Percentiles rank a stretch among this genome's conserved stretches.
Evolutionary conservation across 2,329 filamentous ascomycete species (phyloP).

Genomic region (Arthrobotrys sphaeroides): DNA sequence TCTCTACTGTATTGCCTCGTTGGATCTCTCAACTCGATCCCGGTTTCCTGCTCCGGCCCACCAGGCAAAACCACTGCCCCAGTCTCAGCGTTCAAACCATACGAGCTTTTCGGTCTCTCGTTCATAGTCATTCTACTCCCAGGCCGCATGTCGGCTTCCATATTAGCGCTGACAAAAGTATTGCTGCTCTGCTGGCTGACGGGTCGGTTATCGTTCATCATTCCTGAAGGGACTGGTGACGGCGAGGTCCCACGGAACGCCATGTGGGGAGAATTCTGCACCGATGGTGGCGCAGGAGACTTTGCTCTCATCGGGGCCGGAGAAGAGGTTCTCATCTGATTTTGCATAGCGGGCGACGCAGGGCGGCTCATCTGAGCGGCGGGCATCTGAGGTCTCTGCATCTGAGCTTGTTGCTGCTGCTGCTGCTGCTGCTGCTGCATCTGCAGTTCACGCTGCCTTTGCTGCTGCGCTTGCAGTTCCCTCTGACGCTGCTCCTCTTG

Average conservation of each 20-base stretch:
- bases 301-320: constrained; percentile 48
- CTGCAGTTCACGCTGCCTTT: constrained; percentile 36
- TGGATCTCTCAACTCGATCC: constrained; percentile 80
- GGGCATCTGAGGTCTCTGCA: constrained; percentile 50
- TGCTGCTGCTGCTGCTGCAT: no score
- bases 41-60: constrained; percentile 64
- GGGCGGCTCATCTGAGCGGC: constrained; percentile 47
- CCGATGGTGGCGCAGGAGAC: constrained; percentile 23
- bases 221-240: constrained; percentile 33
- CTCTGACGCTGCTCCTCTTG: constrained; percentile 50
- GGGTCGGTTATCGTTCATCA: constrained; percentile 51
- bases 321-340: constrained; percentile 45
- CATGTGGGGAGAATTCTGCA: constrained; percentile 53
- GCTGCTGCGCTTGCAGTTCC: constrained; percentile 41
- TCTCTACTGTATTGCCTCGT: constrained; percentile 85
- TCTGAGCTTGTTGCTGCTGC: constrained; percentile 49
- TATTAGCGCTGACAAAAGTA: constrained; percentile 52
- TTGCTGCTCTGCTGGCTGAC: constrained; percentile 53
- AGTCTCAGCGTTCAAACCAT: constrained; percentile 55
- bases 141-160: constrained; percentile 32
- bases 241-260: constrained; percentile 41
- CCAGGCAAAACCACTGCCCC: constrained; percentile 64
- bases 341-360: constrained; percentile 44
- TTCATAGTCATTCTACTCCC: constrained; percentile 46
- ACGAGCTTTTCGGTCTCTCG: constrained; percentile 46